Conservation (phyloP, 2,329 filamentous ascomycete species). For the Beauveria rudraprayagi region DNA sequence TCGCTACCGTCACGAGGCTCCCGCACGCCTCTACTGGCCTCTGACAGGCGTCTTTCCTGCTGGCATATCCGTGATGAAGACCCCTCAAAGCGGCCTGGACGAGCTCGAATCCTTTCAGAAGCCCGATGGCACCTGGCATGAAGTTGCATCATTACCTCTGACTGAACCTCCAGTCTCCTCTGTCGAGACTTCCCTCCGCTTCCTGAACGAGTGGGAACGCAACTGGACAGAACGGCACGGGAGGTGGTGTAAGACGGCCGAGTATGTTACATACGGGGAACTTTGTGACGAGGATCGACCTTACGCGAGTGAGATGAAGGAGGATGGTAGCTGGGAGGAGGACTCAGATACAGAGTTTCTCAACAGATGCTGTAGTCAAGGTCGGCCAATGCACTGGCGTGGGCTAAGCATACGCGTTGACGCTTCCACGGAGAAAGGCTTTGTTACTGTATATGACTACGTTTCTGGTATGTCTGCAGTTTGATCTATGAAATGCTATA, state of each 20-base stretch:
- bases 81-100: not conserved
- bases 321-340: constrained; percentile 18
- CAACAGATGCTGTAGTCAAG: constrained; percentile 18
- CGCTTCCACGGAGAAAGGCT: constrained; percentile 16
- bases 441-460: constrained; percentile 20
- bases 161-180: constrained; percentile 22
- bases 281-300: constrained; percentile 16
- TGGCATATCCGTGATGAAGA: not conserved
- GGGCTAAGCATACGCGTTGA: constrained; percentile 16
- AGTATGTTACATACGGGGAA: constrained; percentile 17
- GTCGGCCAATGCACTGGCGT: constrained; percentile 17
- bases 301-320: constrained; percentile 13
- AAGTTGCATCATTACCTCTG: constrained; percentile 18
- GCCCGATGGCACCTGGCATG: constrained; percentile 18
- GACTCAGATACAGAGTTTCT: constrained; percentile 20
- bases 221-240: constrained; percentile 18
- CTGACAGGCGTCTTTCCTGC: not conserved
- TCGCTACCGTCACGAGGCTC: no score
- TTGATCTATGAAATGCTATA: not conserved
- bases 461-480: not conserved
- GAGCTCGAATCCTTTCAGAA: not conserved
- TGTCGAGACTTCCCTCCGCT: constrained; percentile 15
- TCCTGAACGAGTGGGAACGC: constrained; percentile 17
- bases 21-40: not conserved
- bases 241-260: constrained; percentile 11